Conservation (phyloP, 257 asterid species). For the Apocynum venetum region DNA sequence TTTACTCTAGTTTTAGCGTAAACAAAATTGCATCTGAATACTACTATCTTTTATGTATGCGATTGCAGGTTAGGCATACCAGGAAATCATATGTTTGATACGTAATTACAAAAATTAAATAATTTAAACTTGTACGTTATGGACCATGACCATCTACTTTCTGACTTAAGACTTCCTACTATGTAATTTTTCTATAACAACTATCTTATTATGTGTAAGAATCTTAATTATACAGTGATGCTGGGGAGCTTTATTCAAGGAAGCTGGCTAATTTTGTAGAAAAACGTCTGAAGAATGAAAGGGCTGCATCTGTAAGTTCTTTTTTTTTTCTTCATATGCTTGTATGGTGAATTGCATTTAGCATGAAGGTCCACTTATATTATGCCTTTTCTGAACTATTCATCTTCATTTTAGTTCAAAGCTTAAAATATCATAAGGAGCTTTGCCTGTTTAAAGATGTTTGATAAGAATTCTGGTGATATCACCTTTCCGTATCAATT, state of each 20-base stretch:
- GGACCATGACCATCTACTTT: background rate
- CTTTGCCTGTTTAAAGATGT: background rate
- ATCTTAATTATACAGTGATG: constrained; percentile 48
- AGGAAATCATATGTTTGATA: too few relatives aligned
- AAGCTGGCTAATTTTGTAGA: constrained; percentile 93
- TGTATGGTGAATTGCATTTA: background rate
- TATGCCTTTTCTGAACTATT: background rate
- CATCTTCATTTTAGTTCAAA: background rate
- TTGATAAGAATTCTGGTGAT: background rate
- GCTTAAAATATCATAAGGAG: background rate
- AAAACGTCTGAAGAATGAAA: constrained; percentile 90
- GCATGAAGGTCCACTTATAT: background rate
- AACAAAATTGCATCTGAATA: background rate
- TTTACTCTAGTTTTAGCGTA: background rate
- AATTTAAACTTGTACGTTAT: background rate
- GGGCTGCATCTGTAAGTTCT: constrained; percentile 91
- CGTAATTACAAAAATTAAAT: too few relatives aligned
- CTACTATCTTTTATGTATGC: background rate
- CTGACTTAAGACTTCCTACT: background rate
- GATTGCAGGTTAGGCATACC: background rate
- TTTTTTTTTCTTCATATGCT: background rate
- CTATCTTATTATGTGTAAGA: background rate
- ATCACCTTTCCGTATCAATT: background rate
- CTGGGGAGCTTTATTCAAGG: constrained; percentile 86
- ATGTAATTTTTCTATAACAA: background rate